Evolutionary conservation across 192 early-diverging fungal species (phyloP), one percentile per base, ranked within the genome.

Genomic region (Lunasporangiospora selenospora): DNA sequence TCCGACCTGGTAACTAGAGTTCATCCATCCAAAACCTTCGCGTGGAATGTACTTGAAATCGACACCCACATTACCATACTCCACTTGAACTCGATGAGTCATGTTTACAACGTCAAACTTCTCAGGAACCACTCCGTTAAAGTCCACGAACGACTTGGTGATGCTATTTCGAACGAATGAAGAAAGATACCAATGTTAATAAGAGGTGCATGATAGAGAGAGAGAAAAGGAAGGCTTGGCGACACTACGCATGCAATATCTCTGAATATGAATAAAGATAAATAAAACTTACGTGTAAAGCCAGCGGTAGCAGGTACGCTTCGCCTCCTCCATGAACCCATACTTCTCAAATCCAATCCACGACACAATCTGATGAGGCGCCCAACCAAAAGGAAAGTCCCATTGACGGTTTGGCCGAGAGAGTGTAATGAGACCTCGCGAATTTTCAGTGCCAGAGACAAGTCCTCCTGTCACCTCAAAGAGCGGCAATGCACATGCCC

Each of bases 11-110:
- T 89, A 89, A 27, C 86, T 89, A 7, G 95, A 92, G 60, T 98
- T 98, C 97, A 98, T 98, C 97, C 97, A 98, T 12, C 97, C 97
- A 78, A 98, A 98, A 13, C 97, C 97, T 81, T 98, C 97, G 6
- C 93, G 85, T 0, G 93, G 90, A 19, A 98, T 90, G 69, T 84
- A 92, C 76, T 94, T 91, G 81, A 98, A 98, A 65, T 98, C 96
- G 0, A 85, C 76, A 4, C 97, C 97, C 0, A 98, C 95, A 54
- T 97, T 97, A 30, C 96, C 96, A 55, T 98, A 98, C 79, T 99
- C 97, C 12, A 98, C 96, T 47, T 96, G 77, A 21, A 98, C 89
- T 29, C 83, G 81, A 73, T 99, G 97, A 19, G 91, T 92, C 78
- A 98, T 85, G 43, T 84, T 82, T 16, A 96, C 95, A 5, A 98